A percentile compares a stretch with the other conserved stretches of the same genome.
phyloP scores from a whole-genome alignment of 352 stramenopile genomes.

The Globisporangium echinulatum region DNA sequence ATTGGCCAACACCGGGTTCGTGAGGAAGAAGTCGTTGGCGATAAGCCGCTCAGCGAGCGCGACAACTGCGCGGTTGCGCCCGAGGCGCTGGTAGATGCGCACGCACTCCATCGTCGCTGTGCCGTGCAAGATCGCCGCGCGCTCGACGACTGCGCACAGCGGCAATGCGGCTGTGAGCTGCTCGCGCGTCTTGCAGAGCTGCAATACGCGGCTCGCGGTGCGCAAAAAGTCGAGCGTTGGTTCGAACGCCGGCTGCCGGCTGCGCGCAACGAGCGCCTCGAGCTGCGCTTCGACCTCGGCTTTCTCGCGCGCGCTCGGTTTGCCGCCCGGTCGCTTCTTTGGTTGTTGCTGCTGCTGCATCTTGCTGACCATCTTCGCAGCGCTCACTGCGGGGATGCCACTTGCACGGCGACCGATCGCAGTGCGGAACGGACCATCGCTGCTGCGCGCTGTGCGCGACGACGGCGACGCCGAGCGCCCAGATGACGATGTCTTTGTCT shows the following conservation, averaged over 20 bases:
- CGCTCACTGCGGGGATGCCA: conserved; percentile 7
- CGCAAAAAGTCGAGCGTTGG: conserved; percentile 42
- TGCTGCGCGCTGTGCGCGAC: neutral
- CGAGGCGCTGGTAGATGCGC: conserved; percentile 54
- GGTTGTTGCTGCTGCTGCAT: conserved; percentile 4
- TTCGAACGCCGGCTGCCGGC: conserved; percentile 27
- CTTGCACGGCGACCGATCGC: conserved; percentile 3
- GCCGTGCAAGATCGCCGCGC: conserved; percentile 25
- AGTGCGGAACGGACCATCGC: conserved; percentile 1
- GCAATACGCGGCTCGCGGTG: conserved; percentile 31
- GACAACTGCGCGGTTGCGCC: conserved; percentile 41
- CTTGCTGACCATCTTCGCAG: conserved; percentile 9
- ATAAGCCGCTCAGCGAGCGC: conserved; percentile 45
- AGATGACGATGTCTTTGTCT: neutral
- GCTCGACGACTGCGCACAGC: conserved; percentile 45
- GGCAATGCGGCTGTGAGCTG: conserved; percentile 51
- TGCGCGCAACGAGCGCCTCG: conserved; percentile 29
- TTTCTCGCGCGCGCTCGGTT: conserved; percentile 13
- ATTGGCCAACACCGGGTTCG: conserved; percentile 49
- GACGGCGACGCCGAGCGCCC: neutral
- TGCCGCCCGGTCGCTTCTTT: conserved; percentile 1
- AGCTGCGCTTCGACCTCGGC: conserved; percentile 22
- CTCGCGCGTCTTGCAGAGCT: conserved; percentile 41
- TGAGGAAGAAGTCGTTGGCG: conserved; percentile 56
- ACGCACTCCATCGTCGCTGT: conserved; percentile 50